phyloP scores from a whole-genome alignment of 2,329 filamentous ascomycete genomes.

The Fusarium sp. region DNA sequence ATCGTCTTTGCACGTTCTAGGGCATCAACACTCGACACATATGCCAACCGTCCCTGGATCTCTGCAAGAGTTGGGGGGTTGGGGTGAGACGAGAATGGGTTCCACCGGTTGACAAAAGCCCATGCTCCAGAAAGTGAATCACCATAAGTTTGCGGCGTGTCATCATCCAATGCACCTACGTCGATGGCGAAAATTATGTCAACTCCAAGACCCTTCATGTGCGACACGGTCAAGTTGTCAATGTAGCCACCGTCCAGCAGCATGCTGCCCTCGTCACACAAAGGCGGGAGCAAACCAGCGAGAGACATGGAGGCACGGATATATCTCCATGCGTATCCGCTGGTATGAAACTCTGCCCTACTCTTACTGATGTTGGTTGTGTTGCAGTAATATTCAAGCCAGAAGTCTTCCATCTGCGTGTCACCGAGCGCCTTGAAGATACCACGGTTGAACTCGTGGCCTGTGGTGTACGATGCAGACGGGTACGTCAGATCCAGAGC shows the following conservation, averaged over 20 bases:
- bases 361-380: constrained; percentile 99
- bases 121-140: constrained; percentile 95
- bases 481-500: constrained; percentile 96
- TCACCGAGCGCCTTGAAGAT: constrained; percentile 99
- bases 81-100: constrained; percentile 87
- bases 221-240: constrained; percentile 94
- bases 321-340: constrained; percentile 97
- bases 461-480: constrained; percentile 95
- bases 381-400: constrained; percentile 99
- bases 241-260: constrained; percentile 96
- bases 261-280: constrained; percentile 98
- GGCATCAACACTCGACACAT: constrained; percentile 94
- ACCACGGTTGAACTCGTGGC: constrained; percentile 97
- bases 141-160: constrained; percentile 91
- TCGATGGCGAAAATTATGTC: constrained; percentile 97
- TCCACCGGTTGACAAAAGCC: constrained; percentile 97
- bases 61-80: constrained; percentile 96
- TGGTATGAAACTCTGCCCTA: constrained; percentile 91
- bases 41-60: constrained; percentile 94
- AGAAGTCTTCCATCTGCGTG: constrained; percentile 98
- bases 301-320: constrained; percentile 97
- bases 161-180: constrained; percentile 91
- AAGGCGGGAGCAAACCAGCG: constrained; percentile 88
- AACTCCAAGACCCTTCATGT: constrained; percentile 95
- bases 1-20: constrained; percentile 92